These are phyloP conservation scores for Biscutella auriculata DNA, from an alignment of 441 rosid species.

Conservation along the genomic window DNA sequence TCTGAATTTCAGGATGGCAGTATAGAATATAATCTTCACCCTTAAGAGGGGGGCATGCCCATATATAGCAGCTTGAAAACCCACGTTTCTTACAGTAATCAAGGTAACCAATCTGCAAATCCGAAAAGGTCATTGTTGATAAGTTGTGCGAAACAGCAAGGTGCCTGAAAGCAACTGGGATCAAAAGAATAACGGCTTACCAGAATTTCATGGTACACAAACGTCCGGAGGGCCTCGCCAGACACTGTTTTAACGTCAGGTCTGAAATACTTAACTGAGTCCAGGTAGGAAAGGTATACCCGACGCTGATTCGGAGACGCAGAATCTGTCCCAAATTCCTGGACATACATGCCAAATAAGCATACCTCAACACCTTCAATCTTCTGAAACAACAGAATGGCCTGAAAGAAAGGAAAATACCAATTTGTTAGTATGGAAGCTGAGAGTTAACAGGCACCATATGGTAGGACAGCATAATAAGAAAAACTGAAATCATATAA, in stretches of 20 bases:
- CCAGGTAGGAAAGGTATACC: constrained; percentile 91
- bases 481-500: no score
- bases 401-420: no score
- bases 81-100: constrained; percentile 97
- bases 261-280: constrained; percentile 94
- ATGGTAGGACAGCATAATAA: no score
- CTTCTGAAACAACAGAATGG: constrained; percentile 94
- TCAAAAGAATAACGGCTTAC: constrained; percentile 33
- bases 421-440: no score
- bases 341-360: constrained; percentile 98
- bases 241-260: constrained; percentile 83
- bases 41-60: constrained; percentile 99
- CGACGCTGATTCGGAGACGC: constrained; percentile 84
- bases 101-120: constrained; percentile 90
- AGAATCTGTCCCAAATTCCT: constrained; percentile 93
- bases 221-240: constrained; percentile 97
- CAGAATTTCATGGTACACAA: constrained; percentile 95
- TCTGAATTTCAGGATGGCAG: constrained; percentile 99
- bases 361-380: constrained; percentile 99
- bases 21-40: constrained; percentile 97
- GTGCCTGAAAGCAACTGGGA: not conserved
- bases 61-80: constrained; percentile 96
- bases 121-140: no score
- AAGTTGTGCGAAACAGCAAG: no score
- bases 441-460: no score